Evolutionary conservation across 2,329 filamentous ascomycete species (phyloP), one percentile per base, ranked within the genome.

Genomic region (Cercospora sojina): DNA sequence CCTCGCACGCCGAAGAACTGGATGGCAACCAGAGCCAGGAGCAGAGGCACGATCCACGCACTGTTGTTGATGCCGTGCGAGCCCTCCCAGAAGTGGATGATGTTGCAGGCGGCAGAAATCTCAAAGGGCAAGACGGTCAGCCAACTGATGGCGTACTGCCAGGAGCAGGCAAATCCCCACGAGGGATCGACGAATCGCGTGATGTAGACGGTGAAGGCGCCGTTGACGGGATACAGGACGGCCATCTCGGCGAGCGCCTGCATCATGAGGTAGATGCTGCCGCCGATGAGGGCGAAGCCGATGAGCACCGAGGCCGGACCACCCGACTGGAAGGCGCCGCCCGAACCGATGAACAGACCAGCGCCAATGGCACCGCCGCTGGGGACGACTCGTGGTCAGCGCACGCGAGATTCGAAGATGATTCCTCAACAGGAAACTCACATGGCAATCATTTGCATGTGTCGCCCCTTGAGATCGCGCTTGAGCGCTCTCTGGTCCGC

Each of bases 311-410:
- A 81, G 7, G 77, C 77, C 41, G 83, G 84, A 20, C 84, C 84
- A 71, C 81, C 82, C 5, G 76, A 81, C 9, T 80, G 78, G 60
- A 85, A 78, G 2, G 82, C 80, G 59, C 76, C 72, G 27, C 83
- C 84, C 47, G 81, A 81, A 35, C 83, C 82, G 58, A 86, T 80
- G 73, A 85, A 86, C 3, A 86, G 77, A 74, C 84, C 84, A 31
- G 84, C 85, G 49, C 84, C 84, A 64, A 85, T 83, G 13, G 68
- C 71, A 32, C 71, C 71, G 61, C 71, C 71, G 31, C 67, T 70
- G 59, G 18, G 38, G 18, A 23, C 23, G 9, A 12, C 6, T 49
- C 35, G 16, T 0, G 8, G 43, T 49, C 43, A 49, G 59, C 31
- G 18, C 35, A 41, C n/a, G 35, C 16, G 35, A n/a, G 35, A n/a